Conservation (phyloP, 768 basidiomycete genomes). For the Rhizopogon vinicolor region DNA sequence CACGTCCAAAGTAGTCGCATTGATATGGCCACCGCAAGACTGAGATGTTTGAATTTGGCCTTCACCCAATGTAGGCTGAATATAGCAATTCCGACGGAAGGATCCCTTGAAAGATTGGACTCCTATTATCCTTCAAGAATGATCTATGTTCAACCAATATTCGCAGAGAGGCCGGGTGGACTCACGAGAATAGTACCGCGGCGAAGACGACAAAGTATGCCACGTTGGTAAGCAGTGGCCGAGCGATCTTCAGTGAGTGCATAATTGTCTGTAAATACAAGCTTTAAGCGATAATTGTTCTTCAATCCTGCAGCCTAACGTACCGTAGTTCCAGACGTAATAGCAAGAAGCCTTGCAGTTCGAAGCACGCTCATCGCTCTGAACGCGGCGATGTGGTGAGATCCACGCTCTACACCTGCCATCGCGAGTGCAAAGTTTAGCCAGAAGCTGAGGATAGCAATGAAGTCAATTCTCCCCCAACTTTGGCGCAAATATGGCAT, state of each 20-base stretch:
- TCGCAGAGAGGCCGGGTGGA: background rate
- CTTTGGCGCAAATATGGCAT: conserved; percentile 90
- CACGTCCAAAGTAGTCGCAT: conserved; percentile 46
- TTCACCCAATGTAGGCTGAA: conserved; percentile 54
- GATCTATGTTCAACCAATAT: background rate
- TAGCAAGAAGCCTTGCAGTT: conserved; percentile 74
- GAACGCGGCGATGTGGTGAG: conserved; percentile 79
- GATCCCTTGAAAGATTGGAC: conserved; percentile 92
- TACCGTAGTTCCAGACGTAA: conserved; percentile 91
- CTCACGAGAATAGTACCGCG: conserved; percentile 82
- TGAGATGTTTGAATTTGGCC: conserved; percentile 44
- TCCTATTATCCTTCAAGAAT: conserved; percentile 66
- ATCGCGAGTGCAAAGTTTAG: conserved; percentile 68
- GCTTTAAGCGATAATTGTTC: background rate
- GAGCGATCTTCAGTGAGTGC: conserved; percentile 85
- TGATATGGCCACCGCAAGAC: conserved; percentile 78
- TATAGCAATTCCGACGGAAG: conserved; percentile 57
- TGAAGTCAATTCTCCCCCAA: conserved; percentile 86
- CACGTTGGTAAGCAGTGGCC: conserved; percentile 85
- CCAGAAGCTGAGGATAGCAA: conserved; percentile 89
- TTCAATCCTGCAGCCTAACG: conserved; percentile 20
- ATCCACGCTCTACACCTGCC: conserved; percentile 61
- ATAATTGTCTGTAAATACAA: conserved; percentile 64
- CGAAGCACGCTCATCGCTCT: conserved; percentile 85
- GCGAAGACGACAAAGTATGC: conserved; percentile 92